Evolutionary conservation across 2,329 filamentous ascomycete genomes (phyloP).

Genomic region (Paecilomyces sp.): DNA sequence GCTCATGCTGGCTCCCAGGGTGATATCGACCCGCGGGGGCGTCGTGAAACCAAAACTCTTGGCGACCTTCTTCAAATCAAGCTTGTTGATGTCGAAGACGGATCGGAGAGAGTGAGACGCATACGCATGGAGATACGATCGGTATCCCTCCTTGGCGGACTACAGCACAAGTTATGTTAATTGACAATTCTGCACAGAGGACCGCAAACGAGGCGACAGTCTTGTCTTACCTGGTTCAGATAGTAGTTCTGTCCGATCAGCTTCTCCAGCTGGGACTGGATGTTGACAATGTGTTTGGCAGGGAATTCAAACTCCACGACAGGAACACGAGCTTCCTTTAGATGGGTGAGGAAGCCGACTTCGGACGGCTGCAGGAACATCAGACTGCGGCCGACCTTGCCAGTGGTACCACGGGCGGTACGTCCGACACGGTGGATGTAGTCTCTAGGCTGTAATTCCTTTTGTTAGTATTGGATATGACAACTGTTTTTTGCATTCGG

Average conservation of each 20-base stretch:
- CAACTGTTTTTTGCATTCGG: neutral
- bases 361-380: conserved; percentile 92
- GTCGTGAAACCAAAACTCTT: conserved; percentile 75
- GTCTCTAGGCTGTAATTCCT: conserved; percentile 52
- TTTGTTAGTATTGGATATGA: neutral
- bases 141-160: conserved; percentile 67
- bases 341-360: conserved; percentile 82
- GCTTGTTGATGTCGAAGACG: conserved; percentile 77
- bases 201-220: conserved; percentile 3
- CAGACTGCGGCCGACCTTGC: conserved; percentile 73
- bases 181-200: conserved; percentile 4
- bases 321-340: conserved; percentile 86
- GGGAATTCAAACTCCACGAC: conserved; percentile 97
- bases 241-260: conserved; percentile 95
- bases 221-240: conserved; percentile 66
- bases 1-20: conserved; percentile 67
- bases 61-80: conserved; percentile 76
- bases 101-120: conserved; percentile 75
- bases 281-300: conserved; percentile 80
- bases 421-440: conserved; percentile 96
- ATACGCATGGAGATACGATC: conserved; percentile 91
- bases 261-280: conserved; percentile 87
- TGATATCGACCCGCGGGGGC: conserved; percentile 73
- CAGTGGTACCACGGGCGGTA: conserved; percentile 76
- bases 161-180: conserved; percentile 16